Percentiles rank a stretch among this genome's conserved stretches.
phyloP scores from a whole-genome alignment of 2,329 filamentous ascomycete genomes.

The Colletotrichum simmondsii region DNA sequence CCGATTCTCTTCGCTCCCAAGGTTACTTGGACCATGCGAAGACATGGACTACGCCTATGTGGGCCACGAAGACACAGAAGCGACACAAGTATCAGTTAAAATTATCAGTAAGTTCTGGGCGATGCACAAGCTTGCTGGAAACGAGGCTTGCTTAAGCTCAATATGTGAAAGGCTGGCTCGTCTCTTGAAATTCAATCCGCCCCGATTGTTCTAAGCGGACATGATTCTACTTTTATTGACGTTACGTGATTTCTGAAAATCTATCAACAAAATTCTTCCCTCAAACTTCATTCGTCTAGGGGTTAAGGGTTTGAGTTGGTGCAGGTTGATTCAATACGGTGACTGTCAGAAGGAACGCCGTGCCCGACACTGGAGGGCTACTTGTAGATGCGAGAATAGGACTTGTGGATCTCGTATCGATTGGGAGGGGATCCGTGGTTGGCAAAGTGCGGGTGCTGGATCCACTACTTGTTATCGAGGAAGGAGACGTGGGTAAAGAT shows the following conservation, averaged over 20 bases:
- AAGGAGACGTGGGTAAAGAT: background rate
- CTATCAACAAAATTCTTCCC: background rate
- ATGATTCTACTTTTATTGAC: background rate
- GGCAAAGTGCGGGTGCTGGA: background rate
- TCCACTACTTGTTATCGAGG: background rate
- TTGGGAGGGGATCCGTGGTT: background rate
- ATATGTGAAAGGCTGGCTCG: no score
- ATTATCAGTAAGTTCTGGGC: no score
- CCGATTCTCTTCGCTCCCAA: no score
- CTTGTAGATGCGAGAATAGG: background rate
- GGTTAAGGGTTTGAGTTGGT: background rate
- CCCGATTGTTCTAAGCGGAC: background rate
- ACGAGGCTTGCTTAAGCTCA: no score
- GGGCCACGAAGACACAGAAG: no score
- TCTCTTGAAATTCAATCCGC: fast-evolving
- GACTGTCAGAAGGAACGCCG: background rate
- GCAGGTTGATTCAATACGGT: background rate
- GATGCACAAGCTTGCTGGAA: no score
- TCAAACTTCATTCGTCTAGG: background rate
- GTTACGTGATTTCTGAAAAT: background rate
- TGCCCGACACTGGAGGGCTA: background rate
- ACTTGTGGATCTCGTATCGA: no score
- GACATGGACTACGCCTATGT: no score
- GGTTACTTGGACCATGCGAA: fast-evolving
- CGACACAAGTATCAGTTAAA: no score